Conservation (phyloP, 2,329 filamentous ascomycete genomes). For the Ophiostoma angusticollis region DNA sequence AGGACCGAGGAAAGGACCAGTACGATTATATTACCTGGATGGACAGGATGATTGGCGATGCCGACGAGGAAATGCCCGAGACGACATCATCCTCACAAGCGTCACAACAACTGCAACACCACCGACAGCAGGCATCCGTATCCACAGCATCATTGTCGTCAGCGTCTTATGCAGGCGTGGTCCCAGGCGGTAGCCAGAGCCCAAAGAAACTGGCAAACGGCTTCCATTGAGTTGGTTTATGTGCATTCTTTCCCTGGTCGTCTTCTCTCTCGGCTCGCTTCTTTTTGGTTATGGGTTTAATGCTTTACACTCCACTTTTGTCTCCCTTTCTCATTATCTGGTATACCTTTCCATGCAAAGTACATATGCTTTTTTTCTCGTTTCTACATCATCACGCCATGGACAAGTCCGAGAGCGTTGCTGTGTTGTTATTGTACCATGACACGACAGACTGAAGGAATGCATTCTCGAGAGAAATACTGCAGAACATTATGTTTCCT, state of each 20-base stretch:
- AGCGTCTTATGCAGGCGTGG: not conserved
- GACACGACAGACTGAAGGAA: too few relatives aligned
- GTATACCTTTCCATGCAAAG: too few relatives aligned
- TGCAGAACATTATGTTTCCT: too few relatives aligned
- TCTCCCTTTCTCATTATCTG: too few relatives aligned
- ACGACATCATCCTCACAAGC: not conserved
- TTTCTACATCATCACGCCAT: too few relatives aligned
- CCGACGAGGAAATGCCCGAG: not conserved
- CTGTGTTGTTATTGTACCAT: too few relatives aligned
- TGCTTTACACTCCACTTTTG: too few relatives aligned
- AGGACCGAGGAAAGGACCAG: conserved; percentile 73
- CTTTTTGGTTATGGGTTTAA: too few relatives aligned
- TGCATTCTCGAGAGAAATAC: too few relatives aligned
- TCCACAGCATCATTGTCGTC: conserved; percentile 7
- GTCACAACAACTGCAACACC: conserved; percentile 1
- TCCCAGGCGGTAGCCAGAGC: conserved; percentile 5
- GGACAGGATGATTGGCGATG: conserved; percentile 59
- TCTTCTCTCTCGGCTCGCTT: not conserved
- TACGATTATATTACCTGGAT: conserved; percentile 97
- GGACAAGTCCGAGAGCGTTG: too few relatives aligned
- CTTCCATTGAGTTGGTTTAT: not conserved
- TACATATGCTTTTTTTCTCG: too few relatives aligned
- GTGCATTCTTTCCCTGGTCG: too few relatives aligned
- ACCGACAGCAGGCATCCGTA: conserved; percentile 2
- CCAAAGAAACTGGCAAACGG: conserved; percentile 6